phyloP scores from a whole-genome alignment of 257 asterid species.

The Prunella vulgaris region DNA sequence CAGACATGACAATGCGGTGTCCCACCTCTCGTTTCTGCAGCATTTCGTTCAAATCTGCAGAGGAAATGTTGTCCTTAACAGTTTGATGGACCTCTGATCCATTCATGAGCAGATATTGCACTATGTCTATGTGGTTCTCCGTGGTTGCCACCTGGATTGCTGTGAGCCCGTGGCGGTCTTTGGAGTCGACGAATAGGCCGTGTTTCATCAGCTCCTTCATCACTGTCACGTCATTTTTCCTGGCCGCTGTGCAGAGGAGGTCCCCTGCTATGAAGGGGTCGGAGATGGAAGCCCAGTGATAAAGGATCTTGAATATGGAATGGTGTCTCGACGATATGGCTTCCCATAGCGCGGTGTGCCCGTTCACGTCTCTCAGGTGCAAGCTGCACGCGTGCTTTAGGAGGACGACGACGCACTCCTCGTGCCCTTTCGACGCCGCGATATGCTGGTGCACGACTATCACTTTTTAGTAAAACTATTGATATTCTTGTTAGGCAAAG shows the following conservation, averaged over 20 bases:
- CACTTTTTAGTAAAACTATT: neutral
- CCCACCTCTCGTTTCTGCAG: conserved; percentile 63
- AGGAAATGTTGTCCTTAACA: conserved; percentile 28
- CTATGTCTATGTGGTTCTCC: conserved; percentile 56
- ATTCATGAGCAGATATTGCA: conserved; percentile 60
- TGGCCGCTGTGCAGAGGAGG: conserved; percentile 79
- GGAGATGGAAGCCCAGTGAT: conserved; percentile 82
- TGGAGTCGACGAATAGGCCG: conserved; percentile 68
- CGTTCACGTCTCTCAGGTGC: conserved; percentile 64
- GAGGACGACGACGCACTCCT: conserved; percentile 79
- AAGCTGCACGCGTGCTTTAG: conserved; percentile 81
- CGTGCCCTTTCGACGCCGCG: conserved; percentile 81
- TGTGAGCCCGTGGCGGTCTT: conserved; percentile 60
- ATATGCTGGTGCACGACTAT: conserved; percentile 48
- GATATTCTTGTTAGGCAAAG: no score
- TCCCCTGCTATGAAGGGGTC: conserved; percentile 76
- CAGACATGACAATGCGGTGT: conserved; percentile 45
- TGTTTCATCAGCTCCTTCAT: conserved; percentile 66
- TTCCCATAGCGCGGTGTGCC: conserved; percentile 84
- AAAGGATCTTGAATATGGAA: conserved; percentile 62
- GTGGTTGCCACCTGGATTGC: conserved; percentile 61
- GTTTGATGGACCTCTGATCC: conserved; percentile 63
- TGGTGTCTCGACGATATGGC: conserved; percentile 67
- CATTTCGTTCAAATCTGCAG: conserved; percentile 37
- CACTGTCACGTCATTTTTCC: conserved; percentile 38